Conservation (phyloP, 129 eudicot species). For the Arctium minus region DNA sequence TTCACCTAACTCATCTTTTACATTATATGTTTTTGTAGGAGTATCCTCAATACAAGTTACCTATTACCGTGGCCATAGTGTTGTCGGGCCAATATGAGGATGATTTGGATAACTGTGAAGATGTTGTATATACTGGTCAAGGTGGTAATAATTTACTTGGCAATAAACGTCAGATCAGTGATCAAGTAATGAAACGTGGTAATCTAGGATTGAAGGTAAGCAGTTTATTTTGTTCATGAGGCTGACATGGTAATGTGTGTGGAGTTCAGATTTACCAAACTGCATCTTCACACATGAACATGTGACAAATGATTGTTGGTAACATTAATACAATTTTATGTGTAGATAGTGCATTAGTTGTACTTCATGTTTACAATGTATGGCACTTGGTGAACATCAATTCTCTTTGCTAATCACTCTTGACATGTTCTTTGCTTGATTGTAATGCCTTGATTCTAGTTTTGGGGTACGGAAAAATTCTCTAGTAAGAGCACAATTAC, state of each 20-base stretch:
- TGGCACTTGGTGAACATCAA: neutral
- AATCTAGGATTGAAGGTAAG: slow-evolving; percentile 82
- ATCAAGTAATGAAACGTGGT: slow-evolving; percentile 77
- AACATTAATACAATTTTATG: neutral
- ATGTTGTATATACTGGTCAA: slow-evolving; percentile 90
- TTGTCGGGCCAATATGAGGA: slow-evolving; percentile 96
- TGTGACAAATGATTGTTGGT: neutral
- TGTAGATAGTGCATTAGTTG: neutral
- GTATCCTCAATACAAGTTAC: slow-evolving; percentile 38
- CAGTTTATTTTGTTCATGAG: neutral
- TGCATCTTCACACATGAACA: slow-evolving; percentile 1
- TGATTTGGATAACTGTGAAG: slow-evolving; percentile 74
- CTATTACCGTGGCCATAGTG: slow-evolving; percentile 73
- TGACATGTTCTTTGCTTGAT: neutral
- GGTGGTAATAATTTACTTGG: slow-evolving; percentile 90
- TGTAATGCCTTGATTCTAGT: neutral
- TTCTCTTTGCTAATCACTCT: neutral
- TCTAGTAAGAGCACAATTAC: neutral
- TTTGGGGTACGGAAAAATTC: neutral
- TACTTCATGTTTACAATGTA: neutral
- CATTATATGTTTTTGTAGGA: slow-evolving; percentile 35
- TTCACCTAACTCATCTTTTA: neutral
- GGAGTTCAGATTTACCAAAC: neutral
- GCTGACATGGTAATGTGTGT: neutral
- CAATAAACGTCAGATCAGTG: slow-evolving; percentile 53